Evolutionary conservation across 371 early-diverging fungal genomes (phyloP), one percentile per base, ranked within the genome.

Genomic region (Mortierella sp.): DNA sequence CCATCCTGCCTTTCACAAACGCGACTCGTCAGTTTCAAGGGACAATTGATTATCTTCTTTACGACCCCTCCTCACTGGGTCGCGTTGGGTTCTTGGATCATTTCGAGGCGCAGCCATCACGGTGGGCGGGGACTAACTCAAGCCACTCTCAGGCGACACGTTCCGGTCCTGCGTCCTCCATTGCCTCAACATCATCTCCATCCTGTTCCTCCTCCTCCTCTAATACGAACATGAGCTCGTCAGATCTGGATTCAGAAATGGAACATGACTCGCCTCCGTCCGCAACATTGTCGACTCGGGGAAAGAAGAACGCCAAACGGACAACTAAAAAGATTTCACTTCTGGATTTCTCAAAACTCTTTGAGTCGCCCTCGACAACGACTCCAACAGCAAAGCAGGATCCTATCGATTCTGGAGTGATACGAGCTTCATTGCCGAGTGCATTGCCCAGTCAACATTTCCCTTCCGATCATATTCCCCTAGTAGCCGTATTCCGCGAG

Each of bases 1-100:
- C 82, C 30, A 92, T 89, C 65, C 81, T 94, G 64, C 92, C 90
- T 23, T 94, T 97, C 80, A 99, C 99, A 24, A 97, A 97, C 71
- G 93, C 88, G 69, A 96, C 95, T 17, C 94, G 97, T 1, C 80
- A 79, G 4, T 99, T 95, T 73, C 89, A 86, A 67, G 99, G 96
- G 6, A 93, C 94, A 15, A 92, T 99, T 63, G 99, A 99, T 81
- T 99, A 97, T 72, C 90, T 99, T 52, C 97, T 96, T 86, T 93
- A 93, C 79, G 84, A 93, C 23, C 63, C 70, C 1, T 51, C 61
- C 4, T 66, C 80, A 6, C 34, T 79, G 14, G 56, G 66, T 31
- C 67, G 73, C 17, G 54, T 79, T n/a, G 75, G 75, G 24, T 66
- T 70, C 43, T 17, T 79, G 52, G 80, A 73, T 32, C 75, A 73